A percentile compares a stretch with the other conserved stretches of the same genome.
phyloP scores from a whole-genome alignment of 768 basidiomycete species.

The Cubamyces sp. region DNA sequence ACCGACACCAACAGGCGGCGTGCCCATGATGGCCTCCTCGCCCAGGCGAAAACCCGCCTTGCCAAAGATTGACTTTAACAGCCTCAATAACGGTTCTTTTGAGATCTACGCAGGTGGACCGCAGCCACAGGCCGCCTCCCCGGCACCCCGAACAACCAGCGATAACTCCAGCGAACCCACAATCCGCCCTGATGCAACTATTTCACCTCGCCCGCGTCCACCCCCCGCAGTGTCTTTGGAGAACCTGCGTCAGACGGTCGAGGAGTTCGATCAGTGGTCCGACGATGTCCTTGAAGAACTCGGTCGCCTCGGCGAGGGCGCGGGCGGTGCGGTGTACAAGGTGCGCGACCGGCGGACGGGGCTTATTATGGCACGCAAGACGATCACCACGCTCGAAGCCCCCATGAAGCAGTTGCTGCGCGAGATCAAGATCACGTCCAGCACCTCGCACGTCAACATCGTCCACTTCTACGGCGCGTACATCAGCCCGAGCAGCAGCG shows the following conservation, averaged over 20 bases:
- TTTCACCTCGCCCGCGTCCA: constrained; percentile 41
- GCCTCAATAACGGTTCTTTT: constrained; percentile 22
- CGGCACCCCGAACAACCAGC: constrained; percentile 35
- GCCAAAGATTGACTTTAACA: constrained; percentile 34
- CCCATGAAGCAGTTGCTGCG: constrained; percentile 91
- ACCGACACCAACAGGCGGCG: constrained; percentile 30
- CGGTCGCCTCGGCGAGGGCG: constrained; percentile 86
- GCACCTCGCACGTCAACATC: constrained; percentile 85
- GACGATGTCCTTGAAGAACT: constrained; percentile 80
- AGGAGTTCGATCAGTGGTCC: constrained; percentile 54
- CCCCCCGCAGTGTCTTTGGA: constrained; percentile 31
- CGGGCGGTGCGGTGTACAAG: constrained; percentile 95
- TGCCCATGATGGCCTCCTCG: constrained; percentile 37
- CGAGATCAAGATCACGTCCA: constrained; percentile 88
- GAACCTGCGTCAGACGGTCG: constrained; percentile 36
- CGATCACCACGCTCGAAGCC: constrained; percentile 88
- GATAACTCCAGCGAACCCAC: constrained; percentile 47
- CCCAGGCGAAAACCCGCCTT: constrained; percentile 41
- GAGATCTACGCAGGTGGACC: constrained; percentile 35
- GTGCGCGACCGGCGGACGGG: constrained; percentile 83
- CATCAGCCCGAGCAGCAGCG: constrained; percentile 82
- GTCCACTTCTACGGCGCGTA: constrained; percentile 92
- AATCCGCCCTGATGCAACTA: constrained; percentile 44
- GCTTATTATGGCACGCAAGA: constrained; percentile 90
- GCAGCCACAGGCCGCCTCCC: constrained; percentile 24